A percentile compares a stretch with the other conserved stretches of the same genome.
Conservation (phyloP, 768 basidiomycete genomes). For the Cystobasidiopsis lactophilus region DNA sequence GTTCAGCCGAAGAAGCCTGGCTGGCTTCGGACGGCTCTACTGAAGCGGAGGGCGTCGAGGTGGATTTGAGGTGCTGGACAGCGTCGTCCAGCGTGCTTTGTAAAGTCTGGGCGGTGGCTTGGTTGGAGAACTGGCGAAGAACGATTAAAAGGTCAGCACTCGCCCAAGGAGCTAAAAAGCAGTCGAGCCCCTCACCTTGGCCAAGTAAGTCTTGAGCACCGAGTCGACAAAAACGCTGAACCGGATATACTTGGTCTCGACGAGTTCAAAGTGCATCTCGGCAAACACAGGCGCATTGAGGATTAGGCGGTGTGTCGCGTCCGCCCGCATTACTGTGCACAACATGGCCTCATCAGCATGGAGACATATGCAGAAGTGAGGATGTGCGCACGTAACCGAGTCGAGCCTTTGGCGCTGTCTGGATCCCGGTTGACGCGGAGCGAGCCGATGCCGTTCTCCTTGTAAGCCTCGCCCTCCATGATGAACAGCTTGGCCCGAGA, state of each 20-base stretch:
- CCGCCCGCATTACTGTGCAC: constrained; percentile 17
- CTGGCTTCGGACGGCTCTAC: no score
- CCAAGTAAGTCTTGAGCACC: constrained; percentile 16
- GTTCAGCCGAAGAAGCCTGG: no score
- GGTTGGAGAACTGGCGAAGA: background rate
- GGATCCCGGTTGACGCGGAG: constrained; percentile 12
- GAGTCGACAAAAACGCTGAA: constrained; percentile 11
- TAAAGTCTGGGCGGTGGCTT: background rate
- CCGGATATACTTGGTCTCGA: constrained; percentile 16
- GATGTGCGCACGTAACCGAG: constrained; percentile 9
- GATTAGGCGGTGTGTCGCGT: constrained; percentile 16
- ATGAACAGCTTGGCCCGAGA: constrained; percentile 13
- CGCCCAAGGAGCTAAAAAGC: background rate
- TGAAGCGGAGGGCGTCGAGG: no score
- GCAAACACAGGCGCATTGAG: constrained; percentile 16
- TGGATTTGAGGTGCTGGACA: background rate
- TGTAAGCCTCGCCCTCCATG: constrained; percentile 13
- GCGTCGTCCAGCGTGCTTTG: background rate
- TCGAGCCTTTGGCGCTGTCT: background rate
- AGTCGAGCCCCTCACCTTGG: constrained; percentile 8
- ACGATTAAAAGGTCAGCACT: background rate
- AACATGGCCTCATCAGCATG: background rate
- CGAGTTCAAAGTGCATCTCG: constrained; percentile 13
- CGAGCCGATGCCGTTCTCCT: constrained; percentile 14
- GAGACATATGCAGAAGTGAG: background rate